Conservation (phyloP, 2,329 filamentous ascomycete genomes). For the Trichoderma sp. region DNA sequence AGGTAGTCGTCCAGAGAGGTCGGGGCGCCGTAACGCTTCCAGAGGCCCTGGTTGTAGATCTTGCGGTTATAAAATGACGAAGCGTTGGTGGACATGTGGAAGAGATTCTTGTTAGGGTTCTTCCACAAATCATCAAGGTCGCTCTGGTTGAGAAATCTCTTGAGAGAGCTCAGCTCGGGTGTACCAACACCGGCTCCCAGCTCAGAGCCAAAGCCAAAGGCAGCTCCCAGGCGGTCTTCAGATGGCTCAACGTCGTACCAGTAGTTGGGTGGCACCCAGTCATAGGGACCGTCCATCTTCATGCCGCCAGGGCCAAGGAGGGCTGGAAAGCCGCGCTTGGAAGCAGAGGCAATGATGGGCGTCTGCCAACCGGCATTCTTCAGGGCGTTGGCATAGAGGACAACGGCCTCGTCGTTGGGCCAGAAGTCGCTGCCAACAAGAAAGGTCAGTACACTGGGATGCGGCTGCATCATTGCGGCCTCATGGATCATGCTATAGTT, state of each 20-base stretch:
- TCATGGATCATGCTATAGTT: conserved; percentile 61
- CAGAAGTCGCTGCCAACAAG: conserved; percentile 65
- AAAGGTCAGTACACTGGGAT: conserved; percentile 61
- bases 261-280: conserved; percentile 67
- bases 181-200: conserved; percentile 64
- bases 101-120: conserved; percentile 53
- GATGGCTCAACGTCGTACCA: conserved; percentile 55
- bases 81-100: conserved; percentile 61
- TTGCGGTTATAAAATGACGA: conserved; percentile 58
- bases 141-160: conserved; percentile 52
- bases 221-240: conserved; percentile 52
- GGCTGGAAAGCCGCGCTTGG: conserved; percentile 55
- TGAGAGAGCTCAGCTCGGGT: conserved; percentile 57
- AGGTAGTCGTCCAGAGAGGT: conserved; percentile 59
- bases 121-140: conserved; percentile 62
- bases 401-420: conserved; percentile 60
- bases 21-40: conserved; percentile 53
- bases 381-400: conserved; percentile 56
- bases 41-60: conserved; percentile 62
- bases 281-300: conserved; percentile 69
- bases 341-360: conserved; percentile 61
- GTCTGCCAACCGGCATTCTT: conserved; percentile 55
- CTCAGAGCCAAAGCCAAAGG: conserved; percentile 66
- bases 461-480: conserved; percentile 60
- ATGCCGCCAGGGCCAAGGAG: conserved; percentile 59